These are phyloP conservation scores for Mrakiaceae sp. DNA, from an alignment of 1,284 basidiomycete species.

Conservation along the genomic window DNA sequence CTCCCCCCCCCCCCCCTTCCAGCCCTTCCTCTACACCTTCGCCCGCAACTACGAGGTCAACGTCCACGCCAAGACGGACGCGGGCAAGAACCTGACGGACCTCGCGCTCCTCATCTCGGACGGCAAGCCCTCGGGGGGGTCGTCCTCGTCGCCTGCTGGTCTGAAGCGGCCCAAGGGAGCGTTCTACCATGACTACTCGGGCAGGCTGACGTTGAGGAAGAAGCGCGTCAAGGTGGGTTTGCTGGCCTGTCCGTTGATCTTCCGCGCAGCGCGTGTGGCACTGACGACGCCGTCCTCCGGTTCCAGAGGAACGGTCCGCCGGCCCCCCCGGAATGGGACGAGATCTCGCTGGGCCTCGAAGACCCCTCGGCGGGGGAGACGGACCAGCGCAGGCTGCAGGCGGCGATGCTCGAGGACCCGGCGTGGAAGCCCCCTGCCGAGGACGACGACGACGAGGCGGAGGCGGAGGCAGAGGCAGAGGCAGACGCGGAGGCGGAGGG, in stretches of 20 bases:
- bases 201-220: slow-evolving; percentile 75
- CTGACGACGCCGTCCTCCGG: background rate
- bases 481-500: slow-evolving; percentile 32
- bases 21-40: slow-evolving; percentile 23
- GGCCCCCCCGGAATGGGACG: slow-evolving; percentile 60
- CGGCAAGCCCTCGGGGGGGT: slow-evolving; percentile 23
- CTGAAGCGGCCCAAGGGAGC: slow-evolving; percentile 48
- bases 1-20: background rate
- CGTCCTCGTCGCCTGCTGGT: background rate
- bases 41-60: slow-evolving; percentile 32
- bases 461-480: slow-evolving; percentile 39
- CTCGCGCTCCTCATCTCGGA: slow-evolving; percentile 64
- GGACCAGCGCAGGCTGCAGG: slow-evolving; percentile 44
- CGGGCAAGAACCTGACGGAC: slow-evolving; percentile 44
- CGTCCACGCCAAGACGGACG: slow-evolving; percentile 13
- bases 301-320: slow-evolving; percentile 43
- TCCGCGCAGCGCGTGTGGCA: background rate
- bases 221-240: slow-evolving; percentile 59
- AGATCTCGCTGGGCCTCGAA: slow-evolving; percentile 51
- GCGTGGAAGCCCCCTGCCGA: slow-evolving; percentile 25
- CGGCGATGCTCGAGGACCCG: slow-evolving; percentile 48
- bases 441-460: slow-evolving; percentile 26
- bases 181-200: slow-evolving; percentile 72
- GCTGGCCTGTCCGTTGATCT: background rate
- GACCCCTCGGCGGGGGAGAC: slow-evolving; percentile 45